Evolutionary conservation across 306 rosid species (phyloP), one percentile per base, ranked within the genome.

Genomic region (Castanea mollissima): DNA sequence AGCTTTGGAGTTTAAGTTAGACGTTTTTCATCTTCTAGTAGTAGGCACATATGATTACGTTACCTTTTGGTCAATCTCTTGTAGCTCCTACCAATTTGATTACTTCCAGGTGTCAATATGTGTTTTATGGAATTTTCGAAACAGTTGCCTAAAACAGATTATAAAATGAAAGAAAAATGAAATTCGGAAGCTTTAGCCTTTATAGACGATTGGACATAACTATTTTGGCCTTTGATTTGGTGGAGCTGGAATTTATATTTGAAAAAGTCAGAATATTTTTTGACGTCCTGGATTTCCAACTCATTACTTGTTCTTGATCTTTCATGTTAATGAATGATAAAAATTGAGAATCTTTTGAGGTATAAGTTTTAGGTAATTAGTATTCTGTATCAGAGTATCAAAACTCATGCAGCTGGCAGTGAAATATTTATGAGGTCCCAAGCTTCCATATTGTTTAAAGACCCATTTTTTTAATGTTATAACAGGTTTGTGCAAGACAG

Each of bases 401-500:
- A 29, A 6, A 64, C 70, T 44, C 27, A 58, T 35, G 74, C 20
- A 0, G 4, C 74, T 19, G 29, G 29, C 23, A 15, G 4, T 31
- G n/a, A 19, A 6, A 2, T 31, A 34, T 68, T 68, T 32, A 12
- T 67, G 1, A 7, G 18, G 20, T 20, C 12, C 29, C 4, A 44
- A 6, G 69, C 74, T 65, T 12, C 20, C n/a, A 20, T 20, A 44
- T 41, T 34, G 29, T 65, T 80, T 56, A 80, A 74, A 41, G 46
- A 41, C 12, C 46, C n/a, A 11, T 23, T 21, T 21, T 16, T 18
- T 34, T 29, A n/a, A 79, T 54, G 29, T 70, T 49, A 59, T 74
- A 77, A 79, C 73, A 81, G 77, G 86, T 57, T 68, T 83, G 74
- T 65, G 71, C 82, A 75, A 83, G 80, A 84, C 80, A 85, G 71